A percentile compares a stretch with the other conserved stretches of the same genome.
Evolutionary conservation across 352 stramenopile genomes (phyloP).

Genomic region (Globisporangium ultimum): DNA sequence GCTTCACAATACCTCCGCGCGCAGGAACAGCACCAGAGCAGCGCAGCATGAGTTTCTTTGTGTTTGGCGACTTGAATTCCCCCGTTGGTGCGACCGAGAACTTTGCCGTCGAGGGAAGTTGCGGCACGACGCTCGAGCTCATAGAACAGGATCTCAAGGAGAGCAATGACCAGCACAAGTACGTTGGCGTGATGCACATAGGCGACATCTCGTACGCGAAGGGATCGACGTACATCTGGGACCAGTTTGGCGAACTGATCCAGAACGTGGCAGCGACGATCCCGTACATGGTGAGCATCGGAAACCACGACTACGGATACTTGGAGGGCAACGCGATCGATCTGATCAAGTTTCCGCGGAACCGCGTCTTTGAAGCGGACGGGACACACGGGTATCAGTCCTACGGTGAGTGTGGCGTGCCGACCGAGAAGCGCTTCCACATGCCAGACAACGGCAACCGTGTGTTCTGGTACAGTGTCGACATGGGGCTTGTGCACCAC

Average conservation of each 20-base stretch:
- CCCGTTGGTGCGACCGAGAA: constrained; percentile 13
- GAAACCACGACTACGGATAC: constrained; percentile 53
- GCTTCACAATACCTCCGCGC: constrained; percentile 8
- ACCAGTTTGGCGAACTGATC: constrained; percentile 82
- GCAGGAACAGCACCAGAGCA: not conserved
- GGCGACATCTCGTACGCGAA: constrained; percentile 79
- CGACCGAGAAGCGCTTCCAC: constrained; percentile 63
- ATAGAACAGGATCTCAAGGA: constrained; percentile 11
- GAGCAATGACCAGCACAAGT: constrained; percentile 21
- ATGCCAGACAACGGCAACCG: constrained; percentile 61
- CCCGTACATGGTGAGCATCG: constrained; percentile 70
- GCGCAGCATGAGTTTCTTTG: constrained; percentile 38
- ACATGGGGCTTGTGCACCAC: constrained; percentile 47
- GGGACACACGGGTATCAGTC: constrained; percentile 39
- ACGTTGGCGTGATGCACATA: constrained; percentile 73
- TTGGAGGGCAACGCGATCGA: constrained; percentile 28
- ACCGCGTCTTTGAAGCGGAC: constrained; percentile 29
- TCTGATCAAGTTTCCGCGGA: constrained; percentile 22
- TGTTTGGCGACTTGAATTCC: constrained; percentile 52
- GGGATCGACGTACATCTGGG: constrained; percentile 74
- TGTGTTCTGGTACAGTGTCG: constrained; percentile 57
- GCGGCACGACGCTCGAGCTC: constrained; percentile 15
- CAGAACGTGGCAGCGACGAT: constrained; percentile 62
- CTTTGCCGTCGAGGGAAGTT: constrained; percentile 15
- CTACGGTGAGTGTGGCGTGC: constrained; percentile 84